Evolutionary conservation across 495 filamentous ascomycete genomes (phyloP), one percentile per base, ranked within the genome.

Genomic region (Rhizodiscina lignyota): DNA sequence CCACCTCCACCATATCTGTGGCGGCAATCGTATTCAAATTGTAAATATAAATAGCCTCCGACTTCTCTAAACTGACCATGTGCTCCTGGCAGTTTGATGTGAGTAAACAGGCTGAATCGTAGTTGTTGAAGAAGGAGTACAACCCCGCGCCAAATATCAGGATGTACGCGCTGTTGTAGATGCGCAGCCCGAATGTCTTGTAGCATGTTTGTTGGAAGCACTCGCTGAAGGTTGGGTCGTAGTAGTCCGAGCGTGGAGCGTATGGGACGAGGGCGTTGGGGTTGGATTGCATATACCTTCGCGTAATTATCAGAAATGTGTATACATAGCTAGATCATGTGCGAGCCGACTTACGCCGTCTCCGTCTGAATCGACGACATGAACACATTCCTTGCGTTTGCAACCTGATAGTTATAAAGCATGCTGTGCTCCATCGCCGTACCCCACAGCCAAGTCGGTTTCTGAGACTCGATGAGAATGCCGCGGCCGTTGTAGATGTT

Each of bases 401-500:
- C 60, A 49, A 96, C 60, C 53, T 93, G 77, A 60, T 91, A 94
- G 54, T 81, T 79, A 71, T 94, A 94, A 8, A 96, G 62, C 44
- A 81, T 74, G 49, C 72, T 79, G 62, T 96, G 87, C 61, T 96
- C 87, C 17, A 83, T 76, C 4, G 79, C 67, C 4, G 79, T 89
- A 29, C 77, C 85, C 49, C 75, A 92, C 45, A 75, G 54, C 68
- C 67, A 74, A 18, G 69, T 63, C 16, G 55, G 59, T 17, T 65
- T 51, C 27, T 37, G 33, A 49, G 39, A 67, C 58, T 91, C 86
- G 40, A 87, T 62, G 22, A 87, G 66, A 12, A 91, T 65, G 40
- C 86, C 87, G 40, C 87, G 80, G 30, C 84, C 87, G 48, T 82
- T 93, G 65, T 77, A 96, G 44, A 96, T 69, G 55, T 89, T 79